These are phyloP conservation scores for Farysia itapuensis DNA, from an alignment of 1,284 basidiomycete species.

Conservation along the genomic window DNA sequence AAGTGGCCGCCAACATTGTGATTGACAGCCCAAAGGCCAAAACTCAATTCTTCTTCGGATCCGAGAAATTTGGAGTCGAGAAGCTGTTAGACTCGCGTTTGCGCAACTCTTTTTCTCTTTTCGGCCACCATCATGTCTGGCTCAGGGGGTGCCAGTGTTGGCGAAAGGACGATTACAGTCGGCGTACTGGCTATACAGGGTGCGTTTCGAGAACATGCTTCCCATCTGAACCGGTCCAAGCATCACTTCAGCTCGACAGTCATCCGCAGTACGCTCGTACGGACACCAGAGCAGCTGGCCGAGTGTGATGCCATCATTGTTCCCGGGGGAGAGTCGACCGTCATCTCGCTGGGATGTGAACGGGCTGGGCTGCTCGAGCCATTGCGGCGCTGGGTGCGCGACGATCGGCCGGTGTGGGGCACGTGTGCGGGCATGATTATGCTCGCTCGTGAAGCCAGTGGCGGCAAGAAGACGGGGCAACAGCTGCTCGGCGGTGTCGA, in stretches of 20 bases:
- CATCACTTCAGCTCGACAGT: conserved; percentile 3
- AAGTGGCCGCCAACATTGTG: no score
- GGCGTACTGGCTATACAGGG: conserved; percentile 78
- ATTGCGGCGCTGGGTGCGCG: conserved; percentile 69
- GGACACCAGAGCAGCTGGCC: conserved; percentile 74
- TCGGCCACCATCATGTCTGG: no score
- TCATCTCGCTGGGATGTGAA: conserved; percentile 81
- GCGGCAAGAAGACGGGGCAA: conserved; percentile 83
- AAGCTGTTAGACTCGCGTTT: no score
- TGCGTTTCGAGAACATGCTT: conserved; percentile 85
- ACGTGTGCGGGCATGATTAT: conserved; percentile 97
- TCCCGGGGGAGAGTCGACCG: conserved; percentile 88
- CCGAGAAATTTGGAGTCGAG: not conserved
- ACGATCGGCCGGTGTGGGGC: conserved; percentile 79
- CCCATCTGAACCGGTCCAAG: conserved; percentile 65
- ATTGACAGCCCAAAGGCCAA: no score
- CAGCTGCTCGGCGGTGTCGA: conserved; percentile 81
- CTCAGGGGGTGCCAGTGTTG: no score
- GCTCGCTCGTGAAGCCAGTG: conserved; percentile 65
- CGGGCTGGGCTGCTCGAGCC: conserved; percentile 79
- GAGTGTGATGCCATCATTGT: conserved; percentile 83
- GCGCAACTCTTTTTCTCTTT: no score
- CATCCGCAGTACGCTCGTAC: conserved; percentile 67
- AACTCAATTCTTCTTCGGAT: no score
- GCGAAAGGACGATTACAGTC: conserved; percentile 48